Evolutionary conservation across 371 early-diverging fungal species (phyloP).

Genomic region (Mucor indicus): DNA sequence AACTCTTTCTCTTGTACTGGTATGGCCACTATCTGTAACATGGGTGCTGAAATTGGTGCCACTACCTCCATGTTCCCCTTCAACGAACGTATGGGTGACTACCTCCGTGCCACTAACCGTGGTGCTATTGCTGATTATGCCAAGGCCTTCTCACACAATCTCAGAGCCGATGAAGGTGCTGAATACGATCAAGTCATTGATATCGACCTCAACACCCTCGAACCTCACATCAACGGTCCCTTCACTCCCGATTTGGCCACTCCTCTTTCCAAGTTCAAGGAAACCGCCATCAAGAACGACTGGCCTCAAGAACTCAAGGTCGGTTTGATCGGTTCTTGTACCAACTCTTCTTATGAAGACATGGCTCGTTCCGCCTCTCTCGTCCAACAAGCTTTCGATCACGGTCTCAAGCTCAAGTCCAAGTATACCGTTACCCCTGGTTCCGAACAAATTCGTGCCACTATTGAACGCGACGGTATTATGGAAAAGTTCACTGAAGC

Average conservation of each 20-base stretch:
- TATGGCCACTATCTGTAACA: conserved; percentile 98
- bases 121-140: conserved; percentile 71
- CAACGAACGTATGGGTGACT: conserved; percentile 81
- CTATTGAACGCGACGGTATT: conserved; percentile 90
- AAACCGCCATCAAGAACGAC: conserved; percentile 70
- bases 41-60: conserved; percentile 97
- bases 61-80: conserved; percentile 96
- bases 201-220: conserved; percentile 80
- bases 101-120: conserved; percentile 84
- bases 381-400: conserved; percentile 76
- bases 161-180: conserved; percentile 84
- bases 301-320: conserved; percentile 86
- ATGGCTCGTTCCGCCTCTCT: conserved; percentile 89
- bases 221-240: conserved; percentile 96
- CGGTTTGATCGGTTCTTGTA: conserved; percentile 93
- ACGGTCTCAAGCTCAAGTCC: conserved; percentile 77
- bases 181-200: conserved; percentile 92
- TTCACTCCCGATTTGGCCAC: conserved; percentile 94
- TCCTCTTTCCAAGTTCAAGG: conserved; percentile 85
- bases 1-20: conserved; percentile 92
- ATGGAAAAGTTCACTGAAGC: conserved; percentile 69
- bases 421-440: conserved; percentile 89
- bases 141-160: conserved; percentile 67
- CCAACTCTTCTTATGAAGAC: conserved; percentile 95
- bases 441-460: conserved; percentile 94